phyloP scores from a whole-genome alignment of 108 stramenopile species.

The Chaetoceros tenuissimus region DNA sequence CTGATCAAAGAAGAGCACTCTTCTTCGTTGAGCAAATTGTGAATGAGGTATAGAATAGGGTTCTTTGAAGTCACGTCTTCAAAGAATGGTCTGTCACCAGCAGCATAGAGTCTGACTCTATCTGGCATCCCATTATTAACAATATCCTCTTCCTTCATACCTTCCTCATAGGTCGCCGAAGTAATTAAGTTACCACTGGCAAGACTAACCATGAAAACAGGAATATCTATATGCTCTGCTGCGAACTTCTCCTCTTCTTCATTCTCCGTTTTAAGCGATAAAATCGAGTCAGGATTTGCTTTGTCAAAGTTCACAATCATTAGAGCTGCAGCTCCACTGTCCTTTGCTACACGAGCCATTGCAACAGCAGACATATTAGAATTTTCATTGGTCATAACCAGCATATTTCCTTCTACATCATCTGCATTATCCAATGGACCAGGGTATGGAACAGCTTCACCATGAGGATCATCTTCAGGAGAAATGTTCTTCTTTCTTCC shows the following conservation, averaged over 20 bases:
- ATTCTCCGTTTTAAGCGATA: conserved; percentile 39
- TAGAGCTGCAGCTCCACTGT: conserved; percentile 74
- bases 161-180: conserved; percentile 50
- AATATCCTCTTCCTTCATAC: conserved; percentile 36
- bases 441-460: neutral
- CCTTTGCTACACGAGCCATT: conserved; percentile 76
- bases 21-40: conserved; percentile 67
- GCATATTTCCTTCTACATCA: conserved; percentile 72
- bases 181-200: conserved; percentile 81
- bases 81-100: conserved; percentile 87
- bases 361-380: conserved; percentile 44
- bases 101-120: conserved; percentile 73
- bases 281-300: conserved; percentile 71
- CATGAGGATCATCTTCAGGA: conserved; percentile 5
- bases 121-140: conserved; percentile 35
- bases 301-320: conserved; percentile 79
- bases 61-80: conserved; percentile 61
- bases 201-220: conserved; percentile 79
- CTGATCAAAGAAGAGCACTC: conserved; percentile 56
- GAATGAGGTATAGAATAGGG: conserved; percentile 80
- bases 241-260: conserved; percentile 42
- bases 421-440: conserved; percentile 56
- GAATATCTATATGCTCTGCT: conserved; percentile 71
- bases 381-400: conserved; percentile 76
- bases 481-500: conserved; percentile 12